phyloP scores from a whole-genome alignment of 176 grass and related monocot genomes.

The Dendrocalamus sinicus region DNA sequence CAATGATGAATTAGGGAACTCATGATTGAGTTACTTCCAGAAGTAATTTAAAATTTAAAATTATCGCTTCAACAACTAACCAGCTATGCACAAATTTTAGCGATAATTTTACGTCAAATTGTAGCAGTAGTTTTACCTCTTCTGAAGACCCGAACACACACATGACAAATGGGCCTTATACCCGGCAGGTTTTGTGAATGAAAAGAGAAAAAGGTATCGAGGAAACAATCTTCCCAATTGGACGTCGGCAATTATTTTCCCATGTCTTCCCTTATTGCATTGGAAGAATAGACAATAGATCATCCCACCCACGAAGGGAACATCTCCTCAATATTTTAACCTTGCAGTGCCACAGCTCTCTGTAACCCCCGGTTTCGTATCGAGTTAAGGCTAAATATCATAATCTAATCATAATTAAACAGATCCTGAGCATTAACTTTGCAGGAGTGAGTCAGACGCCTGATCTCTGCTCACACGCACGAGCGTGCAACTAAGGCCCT shows the following conservation, averaged over 20 bases:
- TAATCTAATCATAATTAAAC: slow-evolving; percentile 43
- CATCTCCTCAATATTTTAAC: slow-evolving; percentile 55
- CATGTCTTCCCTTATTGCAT: slow-evolving; percentile 29
- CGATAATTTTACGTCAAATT: not conserved
- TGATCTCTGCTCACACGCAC: slow-evolving; percentile 40
- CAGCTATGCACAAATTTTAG: not conserved
- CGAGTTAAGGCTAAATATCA: slow-evolving; percentile 38
- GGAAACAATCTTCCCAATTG: slow-evolving; percentile 11
- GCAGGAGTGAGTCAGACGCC: slow-evolving; percentile 39
- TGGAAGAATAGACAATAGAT: slow-evolving; percentile 48
- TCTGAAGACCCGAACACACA: not conserved
- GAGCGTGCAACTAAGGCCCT: slow-evolving; percentile 51
- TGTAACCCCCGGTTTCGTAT: slow-evolving; percentile 30
- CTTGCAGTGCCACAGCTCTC: not conserved
- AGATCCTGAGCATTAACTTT: slow-evolving; percentile 51
- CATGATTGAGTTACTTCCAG: not conserved
- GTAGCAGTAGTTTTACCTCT: not conserved
- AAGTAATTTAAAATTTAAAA: not conserved
- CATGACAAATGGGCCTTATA: not conserved
- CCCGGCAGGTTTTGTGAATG: not conserved
- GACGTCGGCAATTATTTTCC: slow-evolving; percentile 15
- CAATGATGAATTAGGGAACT: not conserved
- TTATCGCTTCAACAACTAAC: not conserved
- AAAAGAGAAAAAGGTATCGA: not conserved
- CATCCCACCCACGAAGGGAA: slow-evolving; percentile 60